Evolutionary conservation across 768 basidiomycete species (phyloP).

Genomic region (Auriscalpium orientale): DNA sequence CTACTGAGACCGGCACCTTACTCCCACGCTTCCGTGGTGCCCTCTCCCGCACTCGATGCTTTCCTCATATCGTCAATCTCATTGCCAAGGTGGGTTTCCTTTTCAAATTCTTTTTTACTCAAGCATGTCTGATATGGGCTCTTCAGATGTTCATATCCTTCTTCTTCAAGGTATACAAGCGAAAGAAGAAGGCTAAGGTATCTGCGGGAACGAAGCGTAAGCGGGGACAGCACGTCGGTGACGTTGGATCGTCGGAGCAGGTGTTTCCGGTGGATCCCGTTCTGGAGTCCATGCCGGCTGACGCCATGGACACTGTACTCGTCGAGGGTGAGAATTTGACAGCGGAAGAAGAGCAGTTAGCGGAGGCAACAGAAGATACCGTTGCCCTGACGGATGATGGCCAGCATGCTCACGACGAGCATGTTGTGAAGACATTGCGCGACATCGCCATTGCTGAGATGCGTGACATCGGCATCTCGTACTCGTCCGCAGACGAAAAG

Average conservation of each 20-base stretch:
- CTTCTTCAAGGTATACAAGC: slow-evolving; percentile 21
- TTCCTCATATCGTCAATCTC: slow-evolving; percentile 18
- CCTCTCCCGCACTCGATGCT: neutral
- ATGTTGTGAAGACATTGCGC: neutral
- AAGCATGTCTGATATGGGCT: neutral
- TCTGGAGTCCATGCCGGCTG: neutral
- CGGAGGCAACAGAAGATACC: neutral
- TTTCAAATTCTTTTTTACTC: slow-evolving; percentile 14
- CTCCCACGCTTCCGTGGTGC: slow-evolving; percentile 21
- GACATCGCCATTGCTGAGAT: neutral
- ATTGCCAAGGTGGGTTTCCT: slow-evolving; percentile 25
- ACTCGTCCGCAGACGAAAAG: neutral
- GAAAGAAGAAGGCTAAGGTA: slow-evolving; percentile 9
- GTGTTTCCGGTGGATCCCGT: too few relatives aligned
- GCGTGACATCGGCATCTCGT: neutral
- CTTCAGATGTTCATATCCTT: neutral
- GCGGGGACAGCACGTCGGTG: neutral
- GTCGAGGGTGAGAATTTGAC: neutral
- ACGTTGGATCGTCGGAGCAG: too few relatives aligned
- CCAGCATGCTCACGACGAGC: neutral
- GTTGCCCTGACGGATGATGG: neutral
- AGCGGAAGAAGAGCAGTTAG: neutral
- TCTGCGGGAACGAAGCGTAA: neutral
- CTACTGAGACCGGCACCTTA: slow-evolving; percentile 11
- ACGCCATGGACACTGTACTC: neutral